A percentile compares a stretch with the other conserved stretches of the same genome.
These are phyloP conservation scores for Meyerozyma carpophila DNA, from an alignment of 1,139 yeast genomes.

Conservation along the genomic window DNA sequence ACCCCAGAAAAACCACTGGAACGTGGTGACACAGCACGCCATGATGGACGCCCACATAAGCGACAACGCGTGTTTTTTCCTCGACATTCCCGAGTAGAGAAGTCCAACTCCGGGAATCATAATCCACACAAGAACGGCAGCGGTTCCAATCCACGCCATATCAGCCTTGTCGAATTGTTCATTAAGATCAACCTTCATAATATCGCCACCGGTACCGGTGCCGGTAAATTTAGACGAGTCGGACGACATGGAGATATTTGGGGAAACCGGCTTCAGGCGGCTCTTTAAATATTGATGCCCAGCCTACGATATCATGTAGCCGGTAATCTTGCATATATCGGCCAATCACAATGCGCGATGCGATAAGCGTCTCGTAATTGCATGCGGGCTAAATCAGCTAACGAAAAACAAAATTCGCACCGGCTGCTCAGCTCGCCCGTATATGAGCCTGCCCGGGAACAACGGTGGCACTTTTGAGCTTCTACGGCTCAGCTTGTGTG, in stretches of 20 bases:
- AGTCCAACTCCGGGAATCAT: conserved; percentile 95
- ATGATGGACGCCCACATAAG: conserved; percentile 90
- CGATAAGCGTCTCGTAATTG: not conserved
- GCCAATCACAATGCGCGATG: conserved; percentile 6
- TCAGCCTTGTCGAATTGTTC: conserved; percentile 68
- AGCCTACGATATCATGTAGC: not conserved
- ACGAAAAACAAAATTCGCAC: too few species aligned
- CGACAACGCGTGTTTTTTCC: conserved; percentile 89
- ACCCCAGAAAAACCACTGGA: conserved; percentile 99
- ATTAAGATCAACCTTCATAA: conserved; percentile 67
- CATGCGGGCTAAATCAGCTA: not conserved
- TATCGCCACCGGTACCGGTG: conserved; percentile 74
- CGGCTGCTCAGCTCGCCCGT: too few species aligned
- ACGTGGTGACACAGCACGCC: conserved; percentile 73
- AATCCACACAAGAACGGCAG: conserved; percentile 79
- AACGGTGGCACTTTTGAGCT: too few species aligned
- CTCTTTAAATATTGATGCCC: not conserved
- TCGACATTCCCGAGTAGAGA: conserved; percentile 81
- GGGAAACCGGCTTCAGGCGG: not conserved
- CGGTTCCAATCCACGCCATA: conserved; percentile 83
- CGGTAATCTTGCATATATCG: conserved; percentile 1
- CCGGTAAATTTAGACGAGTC: conserved; percentile 35
- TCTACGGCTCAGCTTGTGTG: too few species aligned
- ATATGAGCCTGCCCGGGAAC: too few species aligned
- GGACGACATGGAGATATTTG: conserved; percentile 2